Percentiles rank a stretch among this genome's conserved stretches.
Evolutionary conservation across 768 basidiomycete genomes (phyloP).

Genomic region (Dentipellis sp.): DNA sequence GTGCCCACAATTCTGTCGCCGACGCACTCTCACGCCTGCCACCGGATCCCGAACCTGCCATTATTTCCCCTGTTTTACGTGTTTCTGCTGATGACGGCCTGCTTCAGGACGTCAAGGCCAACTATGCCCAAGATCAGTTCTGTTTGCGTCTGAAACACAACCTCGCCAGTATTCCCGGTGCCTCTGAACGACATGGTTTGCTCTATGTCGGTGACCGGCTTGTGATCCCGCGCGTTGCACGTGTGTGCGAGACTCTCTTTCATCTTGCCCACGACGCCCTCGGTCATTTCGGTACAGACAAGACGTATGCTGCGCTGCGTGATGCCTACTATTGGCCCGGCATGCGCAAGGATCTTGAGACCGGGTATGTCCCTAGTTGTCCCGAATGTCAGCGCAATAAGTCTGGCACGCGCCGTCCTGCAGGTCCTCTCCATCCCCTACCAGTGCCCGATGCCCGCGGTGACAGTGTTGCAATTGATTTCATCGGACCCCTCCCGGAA

Average conservation of each 20-base stretch:
- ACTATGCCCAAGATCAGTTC: not conserved
- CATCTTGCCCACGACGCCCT: not conserved
- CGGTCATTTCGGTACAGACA: not conserved
- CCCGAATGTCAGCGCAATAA: conserved; percentile 24
- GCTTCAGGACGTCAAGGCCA: not conserved
- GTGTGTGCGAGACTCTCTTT: not conserved
- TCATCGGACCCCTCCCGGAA: conserved; percentile 22
- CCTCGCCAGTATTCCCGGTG: not conserved
- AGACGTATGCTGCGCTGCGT: not conserved
- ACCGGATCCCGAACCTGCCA: not conserved
- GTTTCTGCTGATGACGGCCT: not conserved
- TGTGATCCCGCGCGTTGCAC: not conserved
- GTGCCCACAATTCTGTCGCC: not conserved
- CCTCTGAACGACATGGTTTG: not conserved
- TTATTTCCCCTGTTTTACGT: not conserved
- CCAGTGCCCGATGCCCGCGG: conserved; percentile 15
- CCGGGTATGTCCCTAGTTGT: conserved; percentile 20
- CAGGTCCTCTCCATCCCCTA: conserved; percentile 18
- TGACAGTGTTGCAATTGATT: conserved; percentile 20
- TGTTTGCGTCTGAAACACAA: not conserved
- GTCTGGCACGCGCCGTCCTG: conserved; percentile 11
- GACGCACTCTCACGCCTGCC: not conserved
- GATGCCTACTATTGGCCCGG: not conserved
- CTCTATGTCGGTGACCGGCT: not conserved
- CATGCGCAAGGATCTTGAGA: conserved; percentile 13